Base-by-base conservation (phyloP, 2,329 filamentous ascomycete species). In the Teratosphaeriaceae sp. region DNA sequence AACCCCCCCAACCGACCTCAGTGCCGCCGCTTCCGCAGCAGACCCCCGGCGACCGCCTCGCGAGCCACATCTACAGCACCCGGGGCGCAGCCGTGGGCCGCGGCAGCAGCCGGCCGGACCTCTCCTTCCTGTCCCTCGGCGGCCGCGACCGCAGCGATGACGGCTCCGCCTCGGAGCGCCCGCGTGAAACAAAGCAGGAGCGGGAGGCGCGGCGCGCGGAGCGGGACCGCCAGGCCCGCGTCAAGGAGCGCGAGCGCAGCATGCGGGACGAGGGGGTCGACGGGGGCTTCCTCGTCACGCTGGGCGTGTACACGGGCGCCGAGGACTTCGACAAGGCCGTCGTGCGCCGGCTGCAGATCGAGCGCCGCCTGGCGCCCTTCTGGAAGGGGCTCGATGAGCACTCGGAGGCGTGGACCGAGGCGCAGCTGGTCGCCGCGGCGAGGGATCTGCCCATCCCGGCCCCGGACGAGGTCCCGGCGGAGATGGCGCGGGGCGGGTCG, bases 321-420 rank as follows among this genome's bases (percentile, higher is more conserved):
- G 92, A 98, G 66, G 92, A 98, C 66, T 98, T 90, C 63, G 94
- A 80, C 71, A 97, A 97, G 65, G 70, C 78, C 15, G 72, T 87
- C 37, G 90, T 97, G 43, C 80, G 92, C 53, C 89, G 95, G 63
- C 70, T 98, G 43, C 90, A 97, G 90, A 88, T 98, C 62, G 92
- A 98, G 66, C 79, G 92, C 54, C 82, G 85, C 49, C 68, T 98
- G 48, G 92, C 92, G 31, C 92, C 92, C 0, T 98, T 98, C 64
- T 98, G 90, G 88, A 83, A 84, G 60, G 92, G 92, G 4, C 71
- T 98, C 3, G 84, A 95, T 51, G 89, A 97, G 63, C 88, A 92
- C 64, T 84, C 82, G 13, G 78, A 86, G 18, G 85, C 79, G 40
- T 98, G 92, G 92, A 85, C 88, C 11, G 92, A 98, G 59, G 82